Conservation (phyloP, 352 stramenopile species). For the Phytophthora pluvialis region DNA sequence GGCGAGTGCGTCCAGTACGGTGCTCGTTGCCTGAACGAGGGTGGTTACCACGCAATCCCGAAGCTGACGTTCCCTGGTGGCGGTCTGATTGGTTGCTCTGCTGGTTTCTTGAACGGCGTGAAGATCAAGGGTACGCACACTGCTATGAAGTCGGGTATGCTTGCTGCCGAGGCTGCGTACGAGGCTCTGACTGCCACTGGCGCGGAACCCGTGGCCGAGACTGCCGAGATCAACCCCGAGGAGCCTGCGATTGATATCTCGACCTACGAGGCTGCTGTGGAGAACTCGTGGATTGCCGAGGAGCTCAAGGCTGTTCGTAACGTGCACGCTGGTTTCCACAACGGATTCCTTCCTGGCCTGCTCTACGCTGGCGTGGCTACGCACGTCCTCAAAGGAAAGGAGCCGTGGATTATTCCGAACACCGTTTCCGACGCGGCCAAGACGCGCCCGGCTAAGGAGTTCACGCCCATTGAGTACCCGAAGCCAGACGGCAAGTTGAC, state of each 20-base stretch:
- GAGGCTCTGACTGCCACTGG: constrained; percentile 75
- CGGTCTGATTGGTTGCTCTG: constrained; percentile 96
- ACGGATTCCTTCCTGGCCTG: constrained; percentile 93
- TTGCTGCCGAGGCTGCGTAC: constrained; percentile 96
- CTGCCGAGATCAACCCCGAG: constrained; percentile 73
- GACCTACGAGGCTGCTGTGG: constrained; percentile 89
- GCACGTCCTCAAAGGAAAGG: constrained; percentile 94
- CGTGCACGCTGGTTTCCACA: constrained; percentile 96
- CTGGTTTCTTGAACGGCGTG: constrained; percentile 98
- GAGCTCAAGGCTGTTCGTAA: constrained; percentile 99
- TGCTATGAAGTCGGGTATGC: constrained; percentile 98
- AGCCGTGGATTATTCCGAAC: constrained; percentile 96
- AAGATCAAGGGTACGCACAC: constrained; percentile 99
- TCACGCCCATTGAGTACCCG: constrained; percentile 95
- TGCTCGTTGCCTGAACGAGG: constrained; percentile 94
- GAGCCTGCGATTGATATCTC: constrained; percentile 72
- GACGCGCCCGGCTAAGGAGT: constrained; percentile 92
- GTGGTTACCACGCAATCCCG: constrained; percentile 97
- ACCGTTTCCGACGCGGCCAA: constrained; percentile 91
- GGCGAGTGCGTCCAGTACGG: constrained; percentile 98
- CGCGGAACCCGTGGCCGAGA: constrained; percentile 67
- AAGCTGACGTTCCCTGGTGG: constrained; percentile 98
- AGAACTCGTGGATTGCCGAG: constrained; percentile 96
- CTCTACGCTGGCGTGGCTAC: constrained; percentile 94
- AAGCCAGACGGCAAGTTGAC: constrained; percentile 97